phyloP scores from a whole-genome alignment of 1,284 basidiomycete species.

The Ustilago trichophora region DNA sequence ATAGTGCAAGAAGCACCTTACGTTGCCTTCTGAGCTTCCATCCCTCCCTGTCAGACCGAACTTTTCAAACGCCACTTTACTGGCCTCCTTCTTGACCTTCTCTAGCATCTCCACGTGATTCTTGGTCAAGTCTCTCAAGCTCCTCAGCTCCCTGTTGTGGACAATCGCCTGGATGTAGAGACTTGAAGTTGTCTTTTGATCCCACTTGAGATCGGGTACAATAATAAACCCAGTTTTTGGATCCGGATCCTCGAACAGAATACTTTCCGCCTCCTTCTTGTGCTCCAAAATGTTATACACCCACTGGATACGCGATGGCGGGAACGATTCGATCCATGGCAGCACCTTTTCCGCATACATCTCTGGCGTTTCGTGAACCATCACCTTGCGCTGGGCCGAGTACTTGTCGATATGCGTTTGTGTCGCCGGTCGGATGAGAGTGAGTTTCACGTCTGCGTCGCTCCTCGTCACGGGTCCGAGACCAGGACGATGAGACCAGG shows the following conservation, averaged over 20 bases:
- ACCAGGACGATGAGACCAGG: constrained; percentile 21
- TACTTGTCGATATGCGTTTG: constrained; percentile 73
- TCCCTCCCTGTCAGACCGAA: constrained; percentile 74
- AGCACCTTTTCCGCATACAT: constrained; percentile 51
- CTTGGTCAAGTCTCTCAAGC: constrained; percentile 69
- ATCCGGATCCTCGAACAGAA: constrained; percentile 75
- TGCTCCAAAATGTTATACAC: constrained; percentile 86
- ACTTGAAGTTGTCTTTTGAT: constrained; percentile 73
- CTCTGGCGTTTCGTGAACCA: constrained; percentile 68
- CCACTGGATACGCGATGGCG: constrained; percentile 75
- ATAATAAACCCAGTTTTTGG: constrained; percentile 74
- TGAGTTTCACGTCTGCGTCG: constrained; percentile 60
- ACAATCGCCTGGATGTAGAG: constrained; percentile 67
- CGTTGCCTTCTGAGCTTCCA: constrained; percentile 31
- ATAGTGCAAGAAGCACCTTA: constrained; percentile 90
- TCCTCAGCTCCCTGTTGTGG: constrained; percentile 62
- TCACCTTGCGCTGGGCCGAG: constrained; percentile 75
- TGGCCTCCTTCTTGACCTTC: constrained; percentile 74
- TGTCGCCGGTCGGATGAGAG: constrained; percentile 56
- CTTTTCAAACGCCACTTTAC: constrained; percentile 71
- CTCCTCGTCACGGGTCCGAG: not conserved
- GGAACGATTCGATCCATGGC: constrained; percentile 61
- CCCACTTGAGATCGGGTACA: constrained; percentile 72
- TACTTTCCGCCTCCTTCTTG: constrained; percentile 78
- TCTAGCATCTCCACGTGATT: constrained; percentile 77